Evolutionary conservation across 352 stramenopile genomes (phyloP).

Genomic region (Pythium coloratum): DNA sequence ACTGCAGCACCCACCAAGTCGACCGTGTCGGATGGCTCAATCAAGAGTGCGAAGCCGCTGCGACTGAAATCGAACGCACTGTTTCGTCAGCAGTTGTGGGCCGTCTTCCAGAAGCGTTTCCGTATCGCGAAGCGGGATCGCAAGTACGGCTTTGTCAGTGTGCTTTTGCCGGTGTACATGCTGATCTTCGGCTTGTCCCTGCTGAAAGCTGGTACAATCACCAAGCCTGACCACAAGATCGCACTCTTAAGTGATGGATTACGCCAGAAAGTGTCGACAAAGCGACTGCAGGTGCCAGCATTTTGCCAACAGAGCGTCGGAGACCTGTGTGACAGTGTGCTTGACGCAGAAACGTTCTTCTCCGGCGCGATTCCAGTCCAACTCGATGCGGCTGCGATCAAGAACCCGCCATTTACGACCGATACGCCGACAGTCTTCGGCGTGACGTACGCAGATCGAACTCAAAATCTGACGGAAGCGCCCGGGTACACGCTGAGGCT

Average conservation of each 20-base stretch:
- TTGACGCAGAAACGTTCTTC: slow-evolving; percentile 8
- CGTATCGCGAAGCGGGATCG: slow-evolving; percentile 59
- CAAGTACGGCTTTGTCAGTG: slow-evolving; percentile 60
- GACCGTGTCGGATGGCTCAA: slow-evolving; percentile 4
- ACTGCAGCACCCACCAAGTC: slow-evolving; percentile 4
- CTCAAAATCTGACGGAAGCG: slow-evolving; percentile 28
- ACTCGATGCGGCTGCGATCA: slow-evolving; percentile 3
- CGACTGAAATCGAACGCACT: background rate
- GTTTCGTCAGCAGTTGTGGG: slow-evolving; percentile 36
- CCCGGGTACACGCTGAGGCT: slow-evolving; percentile 33
- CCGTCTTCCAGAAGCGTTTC: slow-evolving; percentile 62
- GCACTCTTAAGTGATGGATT: slow-evolving; percentile 24
- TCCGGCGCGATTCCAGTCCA: background rate
- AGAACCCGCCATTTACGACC: slow-evolving; percentile 23
- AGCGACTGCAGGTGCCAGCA: slow-evolving; percentile 18
- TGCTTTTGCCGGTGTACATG: slow-evolving; percentile 52
- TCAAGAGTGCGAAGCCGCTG: background rate
- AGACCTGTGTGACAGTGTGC: slow-evolving; percentile 14
- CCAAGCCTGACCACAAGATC: slow-evolving; percentile 44
- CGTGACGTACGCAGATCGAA: slow-evolving; percentile 26
- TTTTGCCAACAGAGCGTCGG: slow-evolving; percentile 16
- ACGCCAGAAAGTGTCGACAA: background rate
- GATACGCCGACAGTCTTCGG: slow-evolving; percentile 30
- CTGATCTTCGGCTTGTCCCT: slow-evolving; percentile 53
- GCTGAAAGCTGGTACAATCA: slow-evolving; percentile 39